Conservation (phyloP, 192 early-diverging fungal species). For the Coemansia sp. region DNA sequence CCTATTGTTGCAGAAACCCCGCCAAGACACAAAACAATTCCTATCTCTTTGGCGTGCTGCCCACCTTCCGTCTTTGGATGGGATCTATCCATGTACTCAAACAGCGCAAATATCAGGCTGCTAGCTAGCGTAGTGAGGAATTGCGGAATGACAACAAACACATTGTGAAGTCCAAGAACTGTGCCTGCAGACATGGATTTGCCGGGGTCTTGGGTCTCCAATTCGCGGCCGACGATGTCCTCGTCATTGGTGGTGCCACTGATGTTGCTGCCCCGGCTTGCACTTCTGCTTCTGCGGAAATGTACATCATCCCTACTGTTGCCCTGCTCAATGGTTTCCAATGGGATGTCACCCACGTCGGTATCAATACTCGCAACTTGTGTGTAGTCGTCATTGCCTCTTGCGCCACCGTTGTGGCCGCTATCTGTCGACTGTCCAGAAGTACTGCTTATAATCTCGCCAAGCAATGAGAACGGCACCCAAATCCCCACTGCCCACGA, state of each 20-base stretch:
- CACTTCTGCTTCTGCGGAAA: background rate
- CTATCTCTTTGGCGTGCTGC: constrained; percentile 44
- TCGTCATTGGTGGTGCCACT: constrained; percentile 2
- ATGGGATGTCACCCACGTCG: constrained; percentile 21
- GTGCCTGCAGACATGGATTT: constrained; percentile 63
- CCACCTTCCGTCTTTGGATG: constrained; percentile 15
- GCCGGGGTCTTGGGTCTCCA: background rate
- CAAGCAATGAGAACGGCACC: constrained; percentile 91
- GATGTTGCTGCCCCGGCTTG: background rate
- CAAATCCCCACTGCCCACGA: constrained; percentile 89
- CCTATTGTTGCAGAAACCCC: constrained; percentile 34
- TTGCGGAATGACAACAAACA: constrained; percentile 93
- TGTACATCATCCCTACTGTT: background rate
- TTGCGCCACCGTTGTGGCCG: constrained; percentile 1
- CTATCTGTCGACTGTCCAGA: background rate
- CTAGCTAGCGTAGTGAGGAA: constrained; percentile 80
- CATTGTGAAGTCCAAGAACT: constrained; percentile 91
- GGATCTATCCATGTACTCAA: constrained; percentile 55
- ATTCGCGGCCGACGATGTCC: background rate
- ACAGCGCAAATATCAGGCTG: constrained; percentile 68
- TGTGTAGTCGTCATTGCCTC: constrained; percentile 16
- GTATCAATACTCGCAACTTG: constrained; percentile 10
- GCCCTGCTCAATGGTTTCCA: constrained; percentile 18
- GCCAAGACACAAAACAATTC: constrained; percentile 42
- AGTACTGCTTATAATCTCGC: constrained; percentile 53